Evolutionary conservation across 1,284 basidiomycete species (phyloP).

Genomic region (Takashimella koratensis): DNA sequence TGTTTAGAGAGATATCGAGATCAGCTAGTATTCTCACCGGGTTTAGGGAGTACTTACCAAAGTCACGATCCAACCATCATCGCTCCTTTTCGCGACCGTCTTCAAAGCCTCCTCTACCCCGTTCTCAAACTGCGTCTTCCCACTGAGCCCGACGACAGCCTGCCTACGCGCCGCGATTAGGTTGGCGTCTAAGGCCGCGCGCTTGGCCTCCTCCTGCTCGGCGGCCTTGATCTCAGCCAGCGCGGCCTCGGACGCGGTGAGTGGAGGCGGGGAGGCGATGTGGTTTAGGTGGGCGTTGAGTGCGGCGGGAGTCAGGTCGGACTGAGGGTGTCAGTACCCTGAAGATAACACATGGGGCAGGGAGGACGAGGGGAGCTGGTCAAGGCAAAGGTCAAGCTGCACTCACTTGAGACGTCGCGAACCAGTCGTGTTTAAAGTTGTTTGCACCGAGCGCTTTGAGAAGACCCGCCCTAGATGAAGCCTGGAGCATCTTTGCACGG

Average conservation of each 20-base stretch:
- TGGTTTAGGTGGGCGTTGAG: constrained; percentile 74
- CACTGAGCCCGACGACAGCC: constrained; percentile 41
- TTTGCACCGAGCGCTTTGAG: constrained; percentile 71
- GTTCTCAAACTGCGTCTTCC: constrained; percentile 58
- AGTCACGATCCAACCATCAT: constrained; percentile 57
- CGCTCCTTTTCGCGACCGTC: constrained; percentile 55
- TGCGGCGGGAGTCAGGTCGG: constrained; percentile 52
- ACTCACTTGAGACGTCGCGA: constrained; percentile 72
- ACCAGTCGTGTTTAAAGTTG: constrained; percentile 71
- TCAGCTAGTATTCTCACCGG: constrained; percentile 44
- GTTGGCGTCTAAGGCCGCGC: constrained; percentile 38
- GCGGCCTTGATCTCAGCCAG: constrained; percentile 69
- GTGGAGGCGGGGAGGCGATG: constrained; percentile 68
- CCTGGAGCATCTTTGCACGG: constrained; percentile 77
- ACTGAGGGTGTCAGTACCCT: too few relatives aligned
- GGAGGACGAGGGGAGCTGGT: too few relatives aligned
- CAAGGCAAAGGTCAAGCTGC: too few relatives aligned
- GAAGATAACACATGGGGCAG: too few relatives aligned
- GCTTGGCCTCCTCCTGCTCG: constrained; percentile 54
- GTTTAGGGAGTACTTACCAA: constrained; percentile 54
- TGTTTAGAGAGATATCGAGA: too few relatives aligned
- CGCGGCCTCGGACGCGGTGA: constrained; percentile 75
- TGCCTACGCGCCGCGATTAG: constrained; percentile 30
- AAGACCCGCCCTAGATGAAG: constrained; percentile 71
- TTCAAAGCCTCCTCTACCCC: constrained; percentile 63